Evolutionary conservation across 371 early-diverging fungal genomes (phyloP).

Genomic region (Syncephalastrum contaminatum): DNA sequence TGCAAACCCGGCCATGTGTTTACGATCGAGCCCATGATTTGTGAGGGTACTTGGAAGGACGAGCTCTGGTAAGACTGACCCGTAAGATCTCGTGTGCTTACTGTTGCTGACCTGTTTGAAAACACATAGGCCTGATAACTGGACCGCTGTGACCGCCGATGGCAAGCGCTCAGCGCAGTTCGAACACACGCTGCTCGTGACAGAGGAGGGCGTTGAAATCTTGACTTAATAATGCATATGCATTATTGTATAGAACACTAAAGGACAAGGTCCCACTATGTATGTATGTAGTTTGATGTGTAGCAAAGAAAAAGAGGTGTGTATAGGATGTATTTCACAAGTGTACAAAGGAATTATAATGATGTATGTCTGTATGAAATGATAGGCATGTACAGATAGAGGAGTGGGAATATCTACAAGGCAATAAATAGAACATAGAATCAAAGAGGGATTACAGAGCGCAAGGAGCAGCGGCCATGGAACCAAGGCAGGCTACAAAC

Average conservation of each 20-base stretch:
- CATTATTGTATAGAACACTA: not conserved
- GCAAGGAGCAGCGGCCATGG: conserved; percentile 3
- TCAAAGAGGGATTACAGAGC: not conserved
- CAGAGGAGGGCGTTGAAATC: conserved; percentile 91
- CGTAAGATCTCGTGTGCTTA: not conserved
- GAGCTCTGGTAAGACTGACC: conserved; percentile 33
- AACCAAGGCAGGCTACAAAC: conserved; percentile 25
- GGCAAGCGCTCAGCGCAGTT: conserved; percentile 99
- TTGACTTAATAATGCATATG: conserved; percentile 54
- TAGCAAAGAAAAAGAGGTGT: conserved; percentile 1
- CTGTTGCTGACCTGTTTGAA: not conserved
- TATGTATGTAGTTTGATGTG: not conserved
- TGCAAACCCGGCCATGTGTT: conserved; percentile 94
- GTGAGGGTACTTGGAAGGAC: conserved; percentile 65
- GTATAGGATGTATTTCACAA: conserved; percentile 2
- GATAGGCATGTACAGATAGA: conserved; percentile 1
- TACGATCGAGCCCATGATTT: conserved; percentile 98
- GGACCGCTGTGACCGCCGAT: conserved; percentile 91
- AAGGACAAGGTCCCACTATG: not conserved
- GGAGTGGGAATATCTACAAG: not conserved
- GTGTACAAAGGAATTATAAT: conserved; percentile 3
- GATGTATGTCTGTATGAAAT: conserved; percentile 2
- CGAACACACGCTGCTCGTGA: conserved; percentile 96
- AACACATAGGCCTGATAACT: conserved; percentile 73
- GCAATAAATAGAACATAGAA: not conserved